Evolutionary conservation across 2,329 filamentous ascomycete species (phyloP), one percentile per base, ranked within the genome.

Genomic region (Lasiodiplodia hormozganensis): DNA sequence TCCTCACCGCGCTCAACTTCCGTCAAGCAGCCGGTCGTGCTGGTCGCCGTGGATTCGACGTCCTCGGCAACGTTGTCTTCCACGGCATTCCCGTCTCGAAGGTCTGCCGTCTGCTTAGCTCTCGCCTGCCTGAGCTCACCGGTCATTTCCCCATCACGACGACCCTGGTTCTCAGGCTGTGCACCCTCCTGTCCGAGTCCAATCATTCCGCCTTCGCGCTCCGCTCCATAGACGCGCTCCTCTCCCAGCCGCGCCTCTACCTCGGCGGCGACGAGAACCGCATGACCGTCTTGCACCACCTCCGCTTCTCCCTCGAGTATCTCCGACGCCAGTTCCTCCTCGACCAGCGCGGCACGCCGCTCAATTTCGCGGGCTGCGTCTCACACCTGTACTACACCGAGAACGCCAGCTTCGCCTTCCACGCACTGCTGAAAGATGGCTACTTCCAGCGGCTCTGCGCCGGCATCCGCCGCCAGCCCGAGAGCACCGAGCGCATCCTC

Each of bases 251-350:
- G 3, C 85, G 89, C 36, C 78, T 94, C 7, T 93, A 90, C 70
- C 83, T 94, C 2, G 91, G 91, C 54, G 90, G 91, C 0, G 83
- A 88, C 2, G 87, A 88, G 52, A 88, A 88, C 62, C 89, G 89
- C 73, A 87, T 90, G 76, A 87, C 91, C 1, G 88, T 93, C 1
- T 85, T 91, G 64, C 92, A 95, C 75, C 91, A 94, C 74, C 78
- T 95, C 7, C 87, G 92, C 3, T 95, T 95, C 77, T 94, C 91
- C 0, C 91, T 95, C 54, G 92, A 95, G 71, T 95, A 93, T 72
- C 83, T 95, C 0, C 86, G 91, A 23, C 84, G 90, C 43, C 89
- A 93, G 72, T 82, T 87, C 53, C 85, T 95, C 0, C 82, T 95
- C 10, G 88, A 87, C 3, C 76, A 81, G 0, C 76, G 80, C 1